Base-by-base conservation (phyloP, 768 basidiomycete genomes). In the Pleurotus eryngii region DNA sequence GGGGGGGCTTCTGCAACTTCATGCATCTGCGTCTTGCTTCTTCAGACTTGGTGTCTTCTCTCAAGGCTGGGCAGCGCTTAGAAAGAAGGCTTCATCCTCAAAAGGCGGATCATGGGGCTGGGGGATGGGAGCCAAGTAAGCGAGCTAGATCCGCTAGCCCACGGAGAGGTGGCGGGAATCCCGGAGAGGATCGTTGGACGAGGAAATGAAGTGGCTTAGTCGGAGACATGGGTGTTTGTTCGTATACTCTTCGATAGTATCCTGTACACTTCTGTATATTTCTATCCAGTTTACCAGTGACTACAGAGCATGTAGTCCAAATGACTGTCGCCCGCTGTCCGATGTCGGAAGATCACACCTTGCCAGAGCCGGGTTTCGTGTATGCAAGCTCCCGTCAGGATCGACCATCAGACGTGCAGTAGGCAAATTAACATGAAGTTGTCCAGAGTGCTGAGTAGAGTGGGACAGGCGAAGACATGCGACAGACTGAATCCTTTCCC, bases 1-100 rank as follows among this genome's bases (percentile, higher is more conserved):
- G 97, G 43, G 97, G 96, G 27, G 95, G 95, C 2, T 98, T 97
- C 76, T 98, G 96, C 74, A 98, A 99, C 72, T 99, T 99, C 68
- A 97, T 98, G 93, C 95, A 98, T 75, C 78, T 98, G 35, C 86
- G 92, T 12, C 80, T 93, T 18, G 91, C 95, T 4, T 90, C 93
- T 27, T 86, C 89, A 67, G 86, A 92, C 9, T 81, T 97, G 11
- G 89, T 92, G 2, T 83, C 81, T 45, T 84, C 88, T 6, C 75
- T 98, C 55, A 83, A 85, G 15, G 86, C 84, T 45, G 92, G 92
- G 12, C 95, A 98, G 69, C 81, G 90, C 42, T 63, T 97, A 35
- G 93, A 95, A 63, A 79, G 93, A 54, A 84, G 88, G 57, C 66
- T 90, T 46, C 80, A 94, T 64, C 91, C 90, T 5, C 64, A 74